A percentile compares a stretch with the other conserved stretches of the same genome.
phyloP scores from a whole-genome alignment of 768 basidiomycete species.

The Rhizopogon vinicolor region DNA sequence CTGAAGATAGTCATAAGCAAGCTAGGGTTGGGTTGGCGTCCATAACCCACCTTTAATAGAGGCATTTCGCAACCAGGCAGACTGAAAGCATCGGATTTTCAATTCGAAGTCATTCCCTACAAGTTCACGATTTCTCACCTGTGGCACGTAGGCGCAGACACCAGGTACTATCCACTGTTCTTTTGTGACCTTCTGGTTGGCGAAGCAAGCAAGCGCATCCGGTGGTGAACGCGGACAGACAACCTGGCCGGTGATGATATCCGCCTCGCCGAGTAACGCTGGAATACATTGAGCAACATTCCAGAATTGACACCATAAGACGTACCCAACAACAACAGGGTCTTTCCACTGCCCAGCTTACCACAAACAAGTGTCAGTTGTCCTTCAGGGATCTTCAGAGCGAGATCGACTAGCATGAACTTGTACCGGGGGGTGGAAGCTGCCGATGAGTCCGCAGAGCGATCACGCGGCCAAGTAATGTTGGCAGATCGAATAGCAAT shows the following conservation, averaged over 20 bases:
- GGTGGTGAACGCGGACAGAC: conserved; percentile 83
- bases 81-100: conserved; percentile 27
- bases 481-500: no score
- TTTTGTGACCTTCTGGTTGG: conserved; percentile 32
- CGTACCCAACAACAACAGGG: conserved; percentile 67
- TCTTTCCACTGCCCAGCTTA: conserved; percentile 90
- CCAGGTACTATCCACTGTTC: conserved; percentile 79
- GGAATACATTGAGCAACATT: conserved; percentile 9
- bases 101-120: conserved; percentile 33
- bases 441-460: conserved; percentile 44
- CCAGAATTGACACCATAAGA: not conserved
- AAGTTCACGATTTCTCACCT: conserved; percentile 35
- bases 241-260: conserved; percentile 76
- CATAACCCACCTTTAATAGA: conserved; percentile 45
- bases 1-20: conserved; percentile 14
- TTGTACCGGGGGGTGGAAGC: conserved; percentile 72
- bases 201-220: conserved; percentile 64
- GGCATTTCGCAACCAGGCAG: conserved; percentile 71
- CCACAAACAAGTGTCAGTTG: conserved; percentile 84
- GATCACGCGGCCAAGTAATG: no score
- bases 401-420: conserved; percentile 78
- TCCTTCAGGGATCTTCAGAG: conserved; percentile 74
- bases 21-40: no score
- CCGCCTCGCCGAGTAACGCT: conserved; percentile 87
- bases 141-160: conserved; percentile 85